Evolutionary conservation across 345 rosid genomes (phyloP), one percentile per base, ranked within the genome.

Genomic region (Isatis tinctoria): DNA sequence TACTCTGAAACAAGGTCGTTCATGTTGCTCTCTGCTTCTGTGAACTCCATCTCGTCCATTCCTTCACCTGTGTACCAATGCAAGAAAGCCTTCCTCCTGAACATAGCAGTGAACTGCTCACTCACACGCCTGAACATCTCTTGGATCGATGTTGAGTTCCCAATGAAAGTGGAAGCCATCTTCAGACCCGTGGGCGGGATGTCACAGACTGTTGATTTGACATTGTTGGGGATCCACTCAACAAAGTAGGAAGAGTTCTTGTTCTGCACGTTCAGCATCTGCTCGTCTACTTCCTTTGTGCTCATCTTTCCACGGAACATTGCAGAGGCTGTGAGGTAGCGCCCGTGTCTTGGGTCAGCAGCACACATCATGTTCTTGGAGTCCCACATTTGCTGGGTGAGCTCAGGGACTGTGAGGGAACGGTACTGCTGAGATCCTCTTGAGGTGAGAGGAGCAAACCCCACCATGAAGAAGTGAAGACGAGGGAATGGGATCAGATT

Each of bases 11-110:
- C 98, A 79, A 92, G 82, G 44, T 92, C 98, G 41, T 92, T 92
- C 96, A 92, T 90, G 61, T 92, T 92, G 44, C 96, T 90, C 72
- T 90, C 96, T 0, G 98, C 98, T 83, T 90, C 96, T 0, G 96
- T 92, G 58, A 92, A 92, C 77, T 92, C 96, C 98, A 92, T 92
- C 68, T 92, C 96, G 62, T 92, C 98, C 98, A 92, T 92, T 17
- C 98, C 98, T 60, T 92, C 95, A 32, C 96, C 98, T 0, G 96
- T 92, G 67, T 92, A 90, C 95, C 98, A 90, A 80, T 92, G 81
- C 73, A 77, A 66, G 68, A 77, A 77, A 35, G 81, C 77, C 53
- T 77, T 77, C 16, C 80, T 71, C 67, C 80, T 70, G 44, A 77
- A 77, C 80, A 77, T 77, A 10, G 75, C 72, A 3, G 76, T 77